phyloP scores from a whole-genome alignment of 2,329 filamentous ascomycete species.

The Anisogramma anomala region DNA sequence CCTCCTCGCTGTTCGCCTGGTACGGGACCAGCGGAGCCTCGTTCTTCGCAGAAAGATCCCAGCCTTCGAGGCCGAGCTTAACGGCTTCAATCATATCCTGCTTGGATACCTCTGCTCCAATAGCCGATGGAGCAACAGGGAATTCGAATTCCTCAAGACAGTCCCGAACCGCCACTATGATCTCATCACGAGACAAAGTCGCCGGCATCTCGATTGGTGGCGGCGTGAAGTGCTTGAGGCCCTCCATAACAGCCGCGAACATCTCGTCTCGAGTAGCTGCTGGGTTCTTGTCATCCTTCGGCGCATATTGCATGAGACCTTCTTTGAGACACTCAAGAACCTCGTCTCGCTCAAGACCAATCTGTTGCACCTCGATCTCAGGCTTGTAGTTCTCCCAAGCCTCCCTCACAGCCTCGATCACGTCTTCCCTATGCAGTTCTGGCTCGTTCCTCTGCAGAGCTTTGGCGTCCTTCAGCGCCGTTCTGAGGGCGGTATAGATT shows the following conservation, averaged over 20 bases:
- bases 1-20: conserved; percentile 33
- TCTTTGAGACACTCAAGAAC: conserved; percentile 78
- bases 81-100: conserved; percentile 55
- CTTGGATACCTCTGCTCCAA: conserved; percentile 42
- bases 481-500: conserved; percentile 73
- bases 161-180: conserved; percentile 72
- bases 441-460: conserved; percentile 34
- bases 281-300: conserved; percentile 38
- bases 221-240: conserved; percentile 67
- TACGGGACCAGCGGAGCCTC: conserved; percentile 16
- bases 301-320: conserved; percentile 66
- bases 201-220: conserved; percentile 60
- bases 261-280: conserved; percentile 74
- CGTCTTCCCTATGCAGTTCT: conserved; percentile 64
- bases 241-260: conserved; percentile 73
- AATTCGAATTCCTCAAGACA: conserved; percentile 79
- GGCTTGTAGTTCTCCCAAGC: conserved; percentile 93
- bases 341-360: conserved; percentile 82
- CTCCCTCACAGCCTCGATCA: conserved; percentile 75
- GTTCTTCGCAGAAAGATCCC: conserved; percentile 17
- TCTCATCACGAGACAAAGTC: conserved; percentile 66
- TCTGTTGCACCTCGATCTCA: conserved; percentile 80
- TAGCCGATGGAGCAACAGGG: conserved; percentile 46
- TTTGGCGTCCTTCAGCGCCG: conserved; percentile 55
- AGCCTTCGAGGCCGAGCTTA: conserved; percentile 30